A percentile compares a stretch with the other conserved stretches of the same genome.
phyloP scores from a whole-genome alignment of 805 yeast genomes.

The Torulaspora maleeae region DNA sequence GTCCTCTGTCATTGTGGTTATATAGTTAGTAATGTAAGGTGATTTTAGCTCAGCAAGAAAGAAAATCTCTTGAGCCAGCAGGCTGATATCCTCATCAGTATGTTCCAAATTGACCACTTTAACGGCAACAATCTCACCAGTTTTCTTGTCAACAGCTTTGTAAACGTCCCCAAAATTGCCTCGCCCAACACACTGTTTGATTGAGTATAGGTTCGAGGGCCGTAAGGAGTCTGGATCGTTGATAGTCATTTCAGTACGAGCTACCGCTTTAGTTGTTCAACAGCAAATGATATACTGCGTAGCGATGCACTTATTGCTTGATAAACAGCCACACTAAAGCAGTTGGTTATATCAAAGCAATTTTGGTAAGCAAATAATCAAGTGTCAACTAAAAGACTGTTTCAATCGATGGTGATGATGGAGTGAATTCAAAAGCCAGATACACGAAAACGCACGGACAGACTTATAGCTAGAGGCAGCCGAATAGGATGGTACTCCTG shows the following conservation, averaged over 20 bases:
- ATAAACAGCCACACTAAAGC: not conserved
- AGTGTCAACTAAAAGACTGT: not conserved
- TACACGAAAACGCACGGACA: not conserved
- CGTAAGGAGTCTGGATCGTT: conserved; percentile 8
- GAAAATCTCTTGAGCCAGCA: conserved; percentile 70
- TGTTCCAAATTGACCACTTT: conserved; percentile 80
- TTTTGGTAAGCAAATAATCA: conserved; percentile 2
- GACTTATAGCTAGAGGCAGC: no score
- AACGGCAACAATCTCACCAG: conserved; percentile 62
- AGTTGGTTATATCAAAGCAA: conserved; percentile 1
- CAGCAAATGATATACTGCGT: not conserved
- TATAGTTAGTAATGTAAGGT: conserved; percentile 62
- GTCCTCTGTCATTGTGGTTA: conserved; percentile 58
- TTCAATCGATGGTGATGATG: not conserved
- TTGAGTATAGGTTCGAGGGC: conserved; percentile 33
- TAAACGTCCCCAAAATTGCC: conserved; percentile 89
- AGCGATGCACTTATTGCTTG: conserved; percentile 4
- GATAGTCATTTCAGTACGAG: conserved; percentile 3
- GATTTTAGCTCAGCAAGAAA: conserved; percentile 63
- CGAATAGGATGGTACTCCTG: no score
- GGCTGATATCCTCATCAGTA: conserved; percentile 67
- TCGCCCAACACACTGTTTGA: conserved; percentile 62
- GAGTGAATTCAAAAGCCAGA: no score
- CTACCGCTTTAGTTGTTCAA: not conserved
- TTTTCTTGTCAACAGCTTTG: conserved; percentile 44